phyloP scores from a whole-genome alignment of 148 eudicot genomes.

The Amaranthus cruentus region DNA sequence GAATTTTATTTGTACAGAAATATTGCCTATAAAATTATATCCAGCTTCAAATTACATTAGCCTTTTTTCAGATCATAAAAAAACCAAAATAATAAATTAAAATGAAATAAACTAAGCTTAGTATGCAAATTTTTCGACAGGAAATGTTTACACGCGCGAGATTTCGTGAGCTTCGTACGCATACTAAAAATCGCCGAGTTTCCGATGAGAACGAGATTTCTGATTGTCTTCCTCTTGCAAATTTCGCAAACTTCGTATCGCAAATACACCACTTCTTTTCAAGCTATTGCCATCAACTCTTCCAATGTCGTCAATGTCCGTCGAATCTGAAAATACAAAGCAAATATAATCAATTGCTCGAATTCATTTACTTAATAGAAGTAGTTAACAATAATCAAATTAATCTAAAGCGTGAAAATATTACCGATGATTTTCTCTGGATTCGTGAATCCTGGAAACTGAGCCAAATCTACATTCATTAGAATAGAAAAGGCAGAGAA shows the following conservation, averaged over 20 bases:
- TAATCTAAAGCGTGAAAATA: neutral
- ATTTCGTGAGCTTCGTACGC: neutral
- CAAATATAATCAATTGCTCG: neutral
- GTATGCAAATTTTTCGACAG: slow-evolving; percentile 9
- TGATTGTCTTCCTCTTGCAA: slow-evolving; percentile 22
- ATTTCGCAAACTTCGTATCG: slow-evolving; percentile 29
- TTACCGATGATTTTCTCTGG: slow-evolving; percentile 30
- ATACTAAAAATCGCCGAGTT: slow-evolving; percentile 33
- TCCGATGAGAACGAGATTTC: slow-evolving; percentile 28
- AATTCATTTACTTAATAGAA: too few species aligned
- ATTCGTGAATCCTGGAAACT: slow-evolving; percentile 26
- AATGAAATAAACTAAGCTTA: neutral
- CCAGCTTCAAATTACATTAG: neutral
- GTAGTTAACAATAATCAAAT: neutral
- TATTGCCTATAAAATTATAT: slow-evolving; percentile 6
- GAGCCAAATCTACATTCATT: slow-evolving; percentile 23
- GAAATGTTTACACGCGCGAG: slow-evolving; percentile 12
- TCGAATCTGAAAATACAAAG: slow-evolving; percentile 12
- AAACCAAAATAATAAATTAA: too few species aligned
- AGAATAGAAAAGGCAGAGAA: neutral
- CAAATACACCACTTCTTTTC: slow-evolving; percentile 20
- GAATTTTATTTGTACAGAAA: slow-evolving; percentile 12
- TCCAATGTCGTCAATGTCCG: slow-evolving; percentile 21
- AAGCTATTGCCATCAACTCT: slow-evolving; percentile 7
- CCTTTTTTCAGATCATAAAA: too few species aligned